Base-by-base conservation (phyloP, 176 grass and related monocot genomes). In the Aegilops umbellulata region DNA sequence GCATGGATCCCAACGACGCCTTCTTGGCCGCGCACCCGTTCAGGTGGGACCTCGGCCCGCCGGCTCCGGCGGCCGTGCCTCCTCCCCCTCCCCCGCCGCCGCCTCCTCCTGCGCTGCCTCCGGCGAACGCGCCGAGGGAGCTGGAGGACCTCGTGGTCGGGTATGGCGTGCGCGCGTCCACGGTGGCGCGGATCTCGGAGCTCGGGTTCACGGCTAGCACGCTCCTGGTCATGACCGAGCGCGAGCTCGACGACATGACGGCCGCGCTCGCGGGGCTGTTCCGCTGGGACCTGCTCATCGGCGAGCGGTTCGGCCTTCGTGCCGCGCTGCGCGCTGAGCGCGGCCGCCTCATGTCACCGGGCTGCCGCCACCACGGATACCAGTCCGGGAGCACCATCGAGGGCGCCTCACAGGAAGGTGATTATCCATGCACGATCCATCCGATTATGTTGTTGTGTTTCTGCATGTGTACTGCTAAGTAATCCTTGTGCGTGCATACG, bases 181-280 rank as follows among this genome's bases (percentile, higher is more conserved):
- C 86, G 77, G 86, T 91, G 71, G 86, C 77, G 53, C 85, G 90
- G 6, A 91, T 91, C 77, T 77, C 77, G 2, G 90, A 91, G 90
- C 86, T 91, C 61, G 90, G 90, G 77, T 91, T 91, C 86, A 91
- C 90, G 82, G 61, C 90, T 0, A 88, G 86, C 82, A 91, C 90
- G 53, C 90, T 91, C 13, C 77, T 91, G 0, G 86, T 72, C 39
- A 95, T 95, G 93, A 95, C 96, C 22, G 96, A 98, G 82, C 86
- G 89, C 61, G 97, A 99, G 90, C 89, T 99, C 2, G 97, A 99
- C 90, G 97, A 99, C 82, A 96, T 99, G 97, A 96, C 92, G 82
- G 92, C 94, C 68, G 90, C 97, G 81, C 84, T 99, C 71, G 78
- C 92, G 7, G 92, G 93, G 49, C 68, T 99, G 7, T 99, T 99